Conservation (phyloP, 352 stramenopile species). For the Thalassiosira delicatula region DNA sequence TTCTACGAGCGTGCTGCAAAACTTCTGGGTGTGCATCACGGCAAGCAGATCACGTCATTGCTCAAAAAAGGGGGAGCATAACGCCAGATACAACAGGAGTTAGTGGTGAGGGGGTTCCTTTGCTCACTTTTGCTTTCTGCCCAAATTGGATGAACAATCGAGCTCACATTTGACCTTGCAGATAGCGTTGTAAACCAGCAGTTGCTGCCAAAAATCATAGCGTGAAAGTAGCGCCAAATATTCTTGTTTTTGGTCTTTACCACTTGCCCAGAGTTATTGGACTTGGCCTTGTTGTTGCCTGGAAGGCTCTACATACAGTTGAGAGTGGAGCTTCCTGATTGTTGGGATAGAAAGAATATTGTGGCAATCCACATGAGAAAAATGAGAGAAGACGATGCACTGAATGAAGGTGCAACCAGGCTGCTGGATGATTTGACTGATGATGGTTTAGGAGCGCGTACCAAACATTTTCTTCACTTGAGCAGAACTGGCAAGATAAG, state of each 20-base stretch:
- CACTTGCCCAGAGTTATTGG: slow-evolving; percentile 77
- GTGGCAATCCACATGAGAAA: slow-evolving; percentile 87
- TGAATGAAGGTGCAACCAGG: slow-evolving; percentile 62
- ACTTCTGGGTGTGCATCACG: no score
- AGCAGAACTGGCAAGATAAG: slow-evolving; percentile 96
- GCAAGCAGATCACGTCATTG: no score
- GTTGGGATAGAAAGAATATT: slow-evolving; percentile 66
- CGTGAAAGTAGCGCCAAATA: slow-evolving; percentile 73
- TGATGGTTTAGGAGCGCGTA: slow-evolving; percentile 85
- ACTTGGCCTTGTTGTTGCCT: slow-evolving; percentile 76
- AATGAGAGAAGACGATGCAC: slow-evolving; percentile 80
- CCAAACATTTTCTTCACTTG: slow-evolving; percentile 98
- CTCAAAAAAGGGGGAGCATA: slow-evolving; percentile 87
- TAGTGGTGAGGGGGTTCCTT: no score
- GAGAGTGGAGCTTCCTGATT: slow-evolving; percentile 72
- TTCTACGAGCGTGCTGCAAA: no score
- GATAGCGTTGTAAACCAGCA: slow-evolving; percentile 88
- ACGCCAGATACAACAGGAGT: slow-evolving; percentile 92
- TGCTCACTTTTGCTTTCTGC: no score
- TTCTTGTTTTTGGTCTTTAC: slow-evolving; percentile 83
- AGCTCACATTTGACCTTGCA: no score
- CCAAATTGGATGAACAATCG: no score
- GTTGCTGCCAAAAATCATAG: slow-evolving; percentile 87
- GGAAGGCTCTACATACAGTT: slow-evolving; percentile 81
- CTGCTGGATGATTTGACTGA: slow-evolving; percentile 77